Percentiles rank a stretch among this genome's conserved stretches.
Conservation (phyloP, 345 rosid genomes). For the Cardamine resedifolia region DNA sequence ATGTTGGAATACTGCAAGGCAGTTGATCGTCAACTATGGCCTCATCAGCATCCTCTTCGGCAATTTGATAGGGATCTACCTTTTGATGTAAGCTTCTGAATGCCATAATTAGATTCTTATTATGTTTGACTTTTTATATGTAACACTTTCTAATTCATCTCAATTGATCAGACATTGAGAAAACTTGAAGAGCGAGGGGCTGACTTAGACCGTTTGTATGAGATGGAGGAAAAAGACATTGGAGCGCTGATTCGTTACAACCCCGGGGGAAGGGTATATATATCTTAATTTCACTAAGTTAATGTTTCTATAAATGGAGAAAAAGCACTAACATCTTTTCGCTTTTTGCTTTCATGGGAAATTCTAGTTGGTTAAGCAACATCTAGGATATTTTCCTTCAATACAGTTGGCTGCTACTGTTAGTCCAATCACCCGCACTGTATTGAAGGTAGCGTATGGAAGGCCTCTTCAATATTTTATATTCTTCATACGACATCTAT, state of each 20-base stretch:
- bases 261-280: slow-evolving; percentile 85
- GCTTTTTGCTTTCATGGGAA: slow-evolving; percentile 25
- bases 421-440: slow-evolving; percentile 98
- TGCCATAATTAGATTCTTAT: neutral
- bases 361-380: slow-evolving; percentile 79
- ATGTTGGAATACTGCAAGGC: slow-evolving; percentile 98
- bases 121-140: slow-evolving; percentile 18
- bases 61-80: slow-evolving; percentile 89
- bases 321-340: slow-evolving; percentile 20
- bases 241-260: slow-evolving; percentile 91
- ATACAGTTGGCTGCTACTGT: slow-evolving; percentile 81
- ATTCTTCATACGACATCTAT: neutral
- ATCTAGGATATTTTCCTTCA: slow-evolving; percentile 78
- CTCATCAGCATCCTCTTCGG: slow-evolving; percentile 91
- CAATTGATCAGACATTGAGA: slow-evolving; percentile 62
- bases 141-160: slow-evolving; percentile 22
- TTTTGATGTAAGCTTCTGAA: slow-evolving; percentile 59
- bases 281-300: slow-evolving; percentile 23
- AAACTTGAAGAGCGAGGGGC: slow-evolving; percentile 95
- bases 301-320: slow-evolving; percentile 1
- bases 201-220: slow-evolving; percentile 76
- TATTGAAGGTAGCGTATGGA: slow-evolving; percentile 68
- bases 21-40: slow-evolving; percentile 97
- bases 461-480: slow-evolving; percentile 6
- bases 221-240: slow-evolving; percentile 94